Conservation (phyloP, 1,139 yeast species). For the Candida sojae region DNA sequence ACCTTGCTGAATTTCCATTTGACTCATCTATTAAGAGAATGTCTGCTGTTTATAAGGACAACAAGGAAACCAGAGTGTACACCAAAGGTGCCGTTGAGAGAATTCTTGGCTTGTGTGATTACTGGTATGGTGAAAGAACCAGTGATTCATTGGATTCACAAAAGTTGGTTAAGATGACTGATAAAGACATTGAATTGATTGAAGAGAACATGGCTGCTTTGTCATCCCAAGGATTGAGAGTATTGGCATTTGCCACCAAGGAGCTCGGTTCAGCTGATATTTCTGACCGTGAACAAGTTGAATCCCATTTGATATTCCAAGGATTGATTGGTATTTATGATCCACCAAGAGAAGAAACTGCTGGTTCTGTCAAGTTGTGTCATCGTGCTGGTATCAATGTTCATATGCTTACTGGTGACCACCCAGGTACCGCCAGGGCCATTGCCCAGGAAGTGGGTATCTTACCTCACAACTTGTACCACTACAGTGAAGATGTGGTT, state of each 20-base stretch:
- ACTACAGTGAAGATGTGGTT: slow-evolving; percentile 62
- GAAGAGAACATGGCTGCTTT: slow-evolving; percentile 63
- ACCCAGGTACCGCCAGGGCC: slow-evolving; percentile 79
- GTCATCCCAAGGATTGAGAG: slow-evolving; percentile 72
- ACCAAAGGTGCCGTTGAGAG: slow-evolving; percentile 86
- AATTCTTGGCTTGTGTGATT: slow-evolving; percentile 55
- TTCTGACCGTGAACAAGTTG: slow-evolving; percentile 53
- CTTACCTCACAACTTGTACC: slow-evolving; percentile 67
- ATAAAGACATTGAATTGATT: slow-evolving; percentile 40
- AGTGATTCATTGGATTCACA: slow-evolving; percentile 19
- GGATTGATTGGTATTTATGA: slow-evolving; percentile 83
- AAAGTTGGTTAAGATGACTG: slow-evolving; percentile 37
- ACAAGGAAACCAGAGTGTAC: slow-evolving; percentile 40
- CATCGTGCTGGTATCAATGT: slow-evolving; percentile 80
- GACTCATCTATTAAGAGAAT: slow-evolving; percentile 78
- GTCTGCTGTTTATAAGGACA: slow-evolving; percentile 59
- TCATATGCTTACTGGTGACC: slow-evolving; percentile 87
- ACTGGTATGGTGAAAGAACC: slow-evolving; percentile 48
- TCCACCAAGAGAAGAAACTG: slow-evolving; percentile 78
- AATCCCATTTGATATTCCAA: slow-evolving; percentile 55
- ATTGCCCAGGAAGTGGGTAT: slow-evolving; percentile 88
- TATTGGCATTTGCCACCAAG: slow-evolving; percentile 66
- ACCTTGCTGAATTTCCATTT: slow-evolving; percentile 71
- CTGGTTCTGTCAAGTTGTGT: slow-evolving; percentile 65
- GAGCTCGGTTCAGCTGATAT: slow-evolving; percentile 24